Evolutionary conservation across 768 basidiomycete genomes (phyloP), one percentile per base, ranked within the genome.

Genomic region (Melanogaster broomeanus): DNA sequence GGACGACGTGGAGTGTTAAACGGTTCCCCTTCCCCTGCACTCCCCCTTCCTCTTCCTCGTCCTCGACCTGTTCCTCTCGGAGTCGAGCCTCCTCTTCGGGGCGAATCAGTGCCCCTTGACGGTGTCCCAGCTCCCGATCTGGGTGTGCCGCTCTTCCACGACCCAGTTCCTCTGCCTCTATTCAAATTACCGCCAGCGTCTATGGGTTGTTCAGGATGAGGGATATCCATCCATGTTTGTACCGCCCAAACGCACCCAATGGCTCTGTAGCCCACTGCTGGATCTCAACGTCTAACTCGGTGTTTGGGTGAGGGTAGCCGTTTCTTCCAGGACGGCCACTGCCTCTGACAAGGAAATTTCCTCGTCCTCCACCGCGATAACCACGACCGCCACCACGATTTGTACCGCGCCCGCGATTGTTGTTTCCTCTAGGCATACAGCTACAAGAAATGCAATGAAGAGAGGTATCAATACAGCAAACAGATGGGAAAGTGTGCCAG

Each of bases 21-120:
- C 21, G 6, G 10, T 3, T 13, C 62, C 67, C 10, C 64, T 9
- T n/a, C n/a, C n/a, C n/a, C n/a, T n/a, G n/a, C n/a, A n/a, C n/a
- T n/a, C n/a, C 61, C 64, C 22, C 57, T 45, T 2, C 66, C 62
- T 46, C 66, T 46, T 4, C 67, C 71, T 8, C 64, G 48, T 6
- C 65, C 68, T 1, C 67, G 56, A 4, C 52, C 51, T 27, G 21
- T 33, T 27, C 62, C 58, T 46, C 49, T 42, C 4, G 60, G 53
- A 9, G 55, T 57, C 13, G 5, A 42, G 28, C 30, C 6, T 11
- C 62, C 54, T 0, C 58, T 41, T 11, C 53, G 37, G 10, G 59
- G 55, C 31, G 49, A 59, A 24, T 59, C 48, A 4, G 13, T 22
- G 12, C 63, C 62, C 18, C 57, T 60, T 12, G 24, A 25, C 6